These are phyloP conservation scores for Fusarium setosum DNA, from an alignment of 2,329 filamentous ascomycete genomes.

Conservation along the genomic window DNA sequence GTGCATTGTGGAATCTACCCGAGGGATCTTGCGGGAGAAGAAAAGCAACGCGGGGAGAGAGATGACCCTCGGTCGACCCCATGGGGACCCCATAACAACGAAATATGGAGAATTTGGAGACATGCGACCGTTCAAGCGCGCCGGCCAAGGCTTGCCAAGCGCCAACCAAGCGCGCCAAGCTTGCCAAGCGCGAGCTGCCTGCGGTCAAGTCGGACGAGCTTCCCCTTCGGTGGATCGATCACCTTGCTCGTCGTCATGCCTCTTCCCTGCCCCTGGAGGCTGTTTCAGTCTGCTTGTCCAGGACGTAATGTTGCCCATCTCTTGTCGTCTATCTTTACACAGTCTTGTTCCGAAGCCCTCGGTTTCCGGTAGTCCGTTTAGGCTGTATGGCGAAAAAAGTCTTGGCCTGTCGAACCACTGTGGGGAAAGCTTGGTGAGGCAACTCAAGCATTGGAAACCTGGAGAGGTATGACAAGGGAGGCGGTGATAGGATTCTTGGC, in stretches of 20 bases:
- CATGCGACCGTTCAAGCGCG: slow-evolving; percentile 16
- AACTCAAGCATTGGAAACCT: not conserved
- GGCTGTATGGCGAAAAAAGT: not conserved
- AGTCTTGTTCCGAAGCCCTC: not conserved
- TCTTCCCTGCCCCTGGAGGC: not conserved
- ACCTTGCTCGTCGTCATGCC: slow-evolving; percentile 11
- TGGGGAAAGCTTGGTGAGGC: not conserved
- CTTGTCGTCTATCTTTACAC: not conserved
- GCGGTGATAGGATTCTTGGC: not conserved
- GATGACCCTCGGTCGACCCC: slow-evolving; percentile 5
- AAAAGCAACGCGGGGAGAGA: not conserved
- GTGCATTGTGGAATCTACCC: not conserved
- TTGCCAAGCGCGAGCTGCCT: slow-evolving; percentile 12
- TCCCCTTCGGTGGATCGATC: slow-evolving; percentile 9
- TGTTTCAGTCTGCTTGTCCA: not conserved
- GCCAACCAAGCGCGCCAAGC: slow-evolving; percentile 17
- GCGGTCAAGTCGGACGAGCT: slow-evolving; percentile 13
- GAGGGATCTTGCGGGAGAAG: not conserved
- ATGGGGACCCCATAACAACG: slow-evolving; percentile 20
- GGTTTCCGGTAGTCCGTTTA: slow-evolving; percentile 3
- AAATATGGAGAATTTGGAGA: slow-evolving; percentile 22
- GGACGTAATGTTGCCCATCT: slow-evolving; percentile 1
- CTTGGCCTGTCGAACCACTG: not conserved
- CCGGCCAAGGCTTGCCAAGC: slow-evolving; percentile 24
- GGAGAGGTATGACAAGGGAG: not conserved